Evolutionary conservation across 192 early-diverging fungal genomes (phyloP).

Genomic region (Entomortierella lignicola): DNA sequence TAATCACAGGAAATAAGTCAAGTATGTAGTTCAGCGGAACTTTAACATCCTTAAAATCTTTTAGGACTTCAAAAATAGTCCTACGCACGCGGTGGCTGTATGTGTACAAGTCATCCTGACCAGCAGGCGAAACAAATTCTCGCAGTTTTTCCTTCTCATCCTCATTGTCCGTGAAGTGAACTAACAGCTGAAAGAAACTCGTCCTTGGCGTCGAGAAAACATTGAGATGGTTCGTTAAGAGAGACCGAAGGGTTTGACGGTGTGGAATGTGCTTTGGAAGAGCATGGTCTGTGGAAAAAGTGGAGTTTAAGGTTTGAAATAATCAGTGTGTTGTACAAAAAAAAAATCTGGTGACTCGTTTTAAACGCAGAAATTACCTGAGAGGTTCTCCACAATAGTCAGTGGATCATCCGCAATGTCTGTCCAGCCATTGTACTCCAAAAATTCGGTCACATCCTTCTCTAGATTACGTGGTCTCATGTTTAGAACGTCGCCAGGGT

Average conservation of each 20-base stretch:
- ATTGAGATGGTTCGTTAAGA: slow-evolving; percentile 85
- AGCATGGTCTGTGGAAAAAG: slow-evolving; percentile 49
- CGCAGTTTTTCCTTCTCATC: slow-evolving; percentile 82
- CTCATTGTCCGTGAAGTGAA: slow-evolving; percentile 77
- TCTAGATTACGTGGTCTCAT: slow-evolving; percentile 79
- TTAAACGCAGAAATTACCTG: slow-evolving; percentile 38
- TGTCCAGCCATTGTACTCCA: slow-evolving; percentile 78
- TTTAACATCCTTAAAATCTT: slow-evolving; percentile 82
- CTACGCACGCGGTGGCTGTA: slow-evolving; percentile 87
- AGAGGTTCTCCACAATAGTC: slow-evolving; percentile 59
- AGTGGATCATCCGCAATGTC: slow-evolving; percentile 71
- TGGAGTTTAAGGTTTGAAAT: neutral
- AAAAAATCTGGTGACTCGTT: too few species aligned
- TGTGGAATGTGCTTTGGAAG: slow-evolving; percentile 64
- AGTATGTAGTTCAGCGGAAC: slow-evolving; percentile 83
- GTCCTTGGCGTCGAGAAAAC: slow-evolving; percentile 86
- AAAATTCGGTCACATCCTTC: slow-evolving; percentile 75
- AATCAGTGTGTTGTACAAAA: too few species aligned
- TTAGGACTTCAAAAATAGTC: slow-evolving; percentile 85
- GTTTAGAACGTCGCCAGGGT: slow-evolving; percentile 85
- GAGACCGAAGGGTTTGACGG: slow-evolving; percentile 75
- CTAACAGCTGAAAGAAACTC: slow-evolving; percentile 91
- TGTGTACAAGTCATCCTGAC: slow-evolving; percentile 89
- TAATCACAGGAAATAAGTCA: slow-evolving; percentile 86
- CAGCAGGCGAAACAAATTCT: slow-evolving; percentile 82